Base-by-base conservation (phyloP, 1,284 basidiomycete species). In the Boletus sp. region DNA sequence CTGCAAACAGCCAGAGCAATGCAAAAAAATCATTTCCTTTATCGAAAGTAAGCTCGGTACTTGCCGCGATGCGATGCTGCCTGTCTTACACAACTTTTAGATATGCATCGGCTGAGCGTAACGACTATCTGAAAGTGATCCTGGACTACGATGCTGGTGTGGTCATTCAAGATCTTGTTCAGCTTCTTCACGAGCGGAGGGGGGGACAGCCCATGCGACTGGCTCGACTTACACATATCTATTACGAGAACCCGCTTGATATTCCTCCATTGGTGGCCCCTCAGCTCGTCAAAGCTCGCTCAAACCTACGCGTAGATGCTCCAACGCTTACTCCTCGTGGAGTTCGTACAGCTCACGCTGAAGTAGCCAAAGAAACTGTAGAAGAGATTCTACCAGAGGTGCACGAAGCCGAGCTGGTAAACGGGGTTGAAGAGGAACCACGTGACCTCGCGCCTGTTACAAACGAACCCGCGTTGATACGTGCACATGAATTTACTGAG, bases 111-210 rank as follows among this genome's bases (percentile, higher is more conserved):
- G 23, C 7, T n/a, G n/a, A n/a, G n/a, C n/a, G n/a, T n/a, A 53
- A 60, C 6, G 52, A 55, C 11, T 69, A 65, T 55, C 37, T 72
- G 57, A 60, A 56, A 33, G 65, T 51, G 8, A 33, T 70, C 11
- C 49, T 64, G 21, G 40, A 54, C 19, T 65, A 71, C 27, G 67
- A 74, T 27, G 51, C 60, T 1, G 38, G 60, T 16, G 62, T 62
- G 7, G 67, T 60, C 16, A 66, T 72, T 30, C 33, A 59, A 30
- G 68, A 74, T 33, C 17, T 71, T 2, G 70, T 71, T 7, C 72
- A 70, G 4, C 63, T 71, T 8, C 57, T 74, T 3, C 64, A 68
- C 51, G 68, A 59, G 31, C 48, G 43, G 55, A 62, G 57, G 27
- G 47, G n/a, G n/a, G n/a, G n/a, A n/a, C n/a, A 44, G 8, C 33